Conservation (phyloP, 108 stramenopile genomes). For the Nitzschia palea region DNA sequence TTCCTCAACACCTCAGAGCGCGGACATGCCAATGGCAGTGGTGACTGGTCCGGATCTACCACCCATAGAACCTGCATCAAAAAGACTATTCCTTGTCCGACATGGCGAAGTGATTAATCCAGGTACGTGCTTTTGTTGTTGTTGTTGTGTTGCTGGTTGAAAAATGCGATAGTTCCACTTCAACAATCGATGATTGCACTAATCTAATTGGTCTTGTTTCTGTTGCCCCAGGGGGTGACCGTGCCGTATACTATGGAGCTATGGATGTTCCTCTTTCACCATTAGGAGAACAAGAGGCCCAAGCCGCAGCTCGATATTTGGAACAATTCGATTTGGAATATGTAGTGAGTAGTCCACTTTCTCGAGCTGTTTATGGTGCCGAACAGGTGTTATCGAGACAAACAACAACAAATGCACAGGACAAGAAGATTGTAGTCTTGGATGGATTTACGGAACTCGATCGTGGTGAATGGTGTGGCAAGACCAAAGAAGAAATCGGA, state of each 20-base stretch:
- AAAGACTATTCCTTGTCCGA: conserved; percentile 79
- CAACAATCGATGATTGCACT: background rate
- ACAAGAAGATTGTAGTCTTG: conserved; percentile 31
- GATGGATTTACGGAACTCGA: conserved; percentile 82
- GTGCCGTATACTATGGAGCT: conserved; percentile 85
- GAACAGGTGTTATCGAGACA: conserved; percentile 46
- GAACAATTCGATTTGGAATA: conserved; percentile 59
- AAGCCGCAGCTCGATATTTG: conserved; percentile 73
- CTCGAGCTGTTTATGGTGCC: conserved; percentile 81
- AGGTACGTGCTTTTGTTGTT: conserved; percentile 14
- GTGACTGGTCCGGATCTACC: conserved; percentile 43
- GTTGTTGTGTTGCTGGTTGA: background rate
- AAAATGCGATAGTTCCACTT: background rate
- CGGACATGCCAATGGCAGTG: too few relatives aligned
- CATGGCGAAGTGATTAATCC: conserved; percentile 93
- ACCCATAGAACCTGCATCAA: conserved; percentile 39
- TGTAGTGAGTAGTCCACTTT: conserved; percentile 74
- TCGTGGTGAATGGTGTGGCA: conserved; percentile 74
- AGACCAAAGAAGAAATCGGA: conserved; percentile 79
- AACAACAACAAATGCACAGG: background rate
- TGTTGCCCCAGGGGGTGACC: conserved; percentile 56
- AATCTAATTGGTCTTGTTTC: background rate
- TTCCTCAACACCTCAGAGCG: too few relatives aligned
- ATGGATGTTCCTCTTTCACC: conserved; percentile 84
- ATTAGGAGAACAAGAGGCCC: conserved; percentile 79